These are phyloP conservation scores for Aspergillus unguis DNA, from an alignment of 2,329 filamentous ascomycete genomes.

Conservation along the genomic window DNA sequence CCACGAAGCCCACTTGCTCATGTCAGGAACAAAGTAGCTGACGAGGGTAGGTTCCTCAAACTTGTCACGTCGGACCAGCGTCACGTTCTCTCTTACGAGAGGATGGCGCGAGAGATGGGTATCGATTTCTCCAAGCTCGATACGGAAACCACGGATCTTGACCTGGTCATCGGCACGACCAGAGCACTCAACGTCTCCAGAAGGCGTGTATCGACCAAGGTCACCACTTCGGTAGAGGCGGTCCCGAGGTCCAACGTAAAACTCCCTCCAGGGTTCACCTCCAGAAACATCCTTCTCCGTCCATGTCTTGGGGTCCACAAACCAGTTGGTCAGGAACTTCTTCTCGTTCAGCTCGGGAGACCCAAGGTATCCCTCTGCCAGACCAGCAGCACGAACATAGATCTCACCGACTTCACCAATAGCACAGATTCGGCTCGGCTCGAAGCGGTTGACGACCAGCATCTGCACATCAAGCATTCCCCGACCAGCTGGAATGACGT, in stretches of 20 bases:
- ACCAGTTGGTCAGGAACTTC: slow-evolving; percentile 86
- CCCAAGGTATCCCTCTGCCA: slow-evolving; percentile 78
- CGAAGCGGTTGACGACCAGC: slow-evolving; percentile 71
- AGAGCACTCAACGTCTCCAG: slow-evolving; percentile 71
- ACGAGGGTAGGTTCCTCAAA: slow-evolving; percentile 83
- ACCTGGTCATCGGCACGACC: slow-evolving; percentile 85
- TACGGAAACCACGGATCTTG: slow-evolving; percentile 93
- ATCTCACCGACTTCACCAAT: slow-evolving; percentile 83
- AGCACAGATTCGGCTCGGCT: slow-evolving; percentile 66
- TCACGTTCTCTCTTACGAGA: slow-evolving; percentile 79
- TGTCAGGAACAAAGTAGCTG: slow-evolving; percentile 85
- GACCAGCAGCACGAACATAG: slow-evolving; percentile 74
- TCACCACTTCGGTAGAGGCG: slow-evolving; percentile 85
- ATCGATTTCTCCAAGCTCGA: slow-evolving; percentile 93
- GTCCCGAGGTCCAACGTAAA: slow-evolving; percentile 79
- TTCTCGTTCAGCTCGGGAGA: slow-evolving; percentile 59
- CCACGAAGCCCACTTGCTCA: slow-evolving; percentile 69
- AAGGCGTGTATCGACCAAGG: slow-evolving; percentile 68
- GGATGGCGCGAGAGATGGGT: slow-evolving; percentile 71
- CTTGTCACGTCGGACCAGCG: slow-evolving; percentile 76
- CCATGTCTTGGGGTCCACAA: slow-evolving; percentile 71
- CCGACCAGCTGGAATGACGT: slow-evolving; percentile 76
- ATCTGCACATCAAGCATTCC: slow-evolving; percentile 90
- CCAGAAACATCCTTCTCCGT: slow-evolving; percentile 58
- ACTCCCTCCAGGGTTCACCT: slow-evolving; percentile 70